Base-by-base conservation (phyloP, 2,329 filamentous ascomycete species). In the Macrophomina phaseolina region DNA sequence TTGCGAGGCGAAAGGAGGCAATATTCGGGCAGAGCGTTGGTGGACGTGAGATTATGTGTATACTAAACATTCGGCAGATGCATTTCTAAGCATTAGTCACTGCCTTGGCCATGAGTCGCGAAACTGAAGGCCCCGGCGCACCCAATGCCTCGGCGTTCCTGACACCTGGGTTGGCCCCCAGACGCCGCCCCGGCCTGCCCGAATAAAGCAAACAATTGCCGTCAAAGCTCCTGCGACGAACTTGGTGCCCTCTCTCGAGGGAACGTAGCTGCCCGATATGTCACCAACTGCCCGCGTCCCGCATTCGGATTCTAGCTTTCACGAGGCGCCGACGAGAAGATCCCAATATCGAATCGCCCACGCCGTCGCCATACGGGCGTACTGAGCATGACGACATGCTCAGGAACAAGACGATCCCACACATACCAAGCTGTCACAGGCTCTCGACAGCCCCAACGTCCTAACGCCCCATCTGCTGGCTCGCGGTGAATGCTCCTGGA, bases 71-170 rank as follows among this genome's bases (percentile, higher is more conserved):
- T 62, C 46, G 38, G 38, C 49, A 49, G 45, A 40, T 5, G 30
- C 58, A 62, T 62, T 62, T 62, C 30, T 62, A 62, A 62, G 58
- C 58, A 62, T 62, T 62, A 62, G 58, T 62, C 58, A 62, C 32
- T 9, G 42, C 45, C 9, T 18, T 34, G 45, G n/a, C 38, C 58
- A 34, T 23, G 58, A 62, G 8, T 62, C 58, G 52, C n/a, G 52
- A 12, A 34, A 34, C 18, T 46, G 36, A 36, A 14, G 32, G 40
- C 42, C 58, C 42, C 23, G 16, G 30, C 42, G 42, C 42, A 4
- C 42, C 40, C 42, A n/a, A 28, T 28, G 40, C 28, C 56, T 34
- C 30, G 28, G 56, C 55, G 55, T 48, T 34, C 56, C 56, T 61
- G 56, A 11, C 8, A 12, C 32, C 45, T 62, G 58, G 58, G 42